Conservation (phyloP, 2,329 filamentous ascomycete genomes). For the Cyphellophora europaea region DNA sequence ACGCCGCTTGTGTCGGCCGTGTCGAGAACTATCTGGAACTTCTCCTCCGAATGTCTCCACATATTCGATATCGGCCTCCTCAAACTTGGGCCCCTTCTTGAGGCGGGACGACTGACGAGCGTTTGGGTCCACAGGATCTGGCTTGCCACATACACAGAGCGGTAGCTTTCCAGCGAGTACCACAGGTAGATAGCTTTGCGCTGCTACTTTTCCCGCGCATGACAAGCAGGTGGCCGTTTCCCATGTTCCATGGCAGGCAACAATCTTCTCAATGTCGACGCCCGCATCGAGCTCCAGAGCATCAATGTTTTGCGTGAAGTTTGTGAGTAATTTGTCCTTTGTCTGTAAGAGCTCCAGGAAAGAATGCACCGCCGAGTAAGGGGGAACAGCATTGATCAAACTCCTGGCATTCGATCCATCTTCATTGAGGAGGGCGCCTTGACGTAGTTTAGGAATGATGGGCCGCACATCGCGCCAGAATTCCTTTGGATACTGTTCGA, state of each 20-base stretch:
- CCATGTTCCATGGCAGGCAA: slow-evolving; percentile 96
- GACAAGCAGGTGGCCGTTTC: slow-evolving; percentile 82
- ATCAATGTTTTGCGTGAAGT: slow-evolving; percentile 98
- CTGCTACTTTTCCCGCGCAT: slow-evolving; percentile 64
- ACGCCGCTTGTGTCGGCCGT: slow-evolving; percentile 20
- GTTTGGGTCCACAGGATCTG: slow-evolving; percentile 2
- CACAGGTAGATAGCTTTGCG: slow-evolving; percentile 69
- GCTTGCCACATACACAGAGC: slow-evolving; percentile 44
- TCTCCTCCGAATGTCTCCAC: not conserved
- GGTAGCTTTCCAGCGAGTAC: slow-evolving; percentile 70
- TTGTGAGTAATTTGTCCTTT: slow-evolving; percentile 81
- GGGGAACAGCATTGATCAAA: not conserved
- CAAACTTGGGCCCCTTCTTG: slow-evolving; percentile 19
- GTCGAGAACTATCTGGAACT: slow-evolving; percentile 33
- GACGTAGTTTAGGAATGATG: slow-evolving; percentile 2
- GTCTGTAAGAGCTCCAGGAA: slow-evolving; percentile 87
- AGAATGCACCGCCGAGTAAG: slow-evolving; percentile 50
- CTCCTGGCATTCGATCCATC: not conserved
- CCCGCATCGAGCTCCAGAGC: slow-evolving; percentile 86
- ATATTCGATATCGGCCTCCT: slow-evolving; percentile 7
- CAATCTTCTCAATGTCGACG: slow-evolving; percentile 67
- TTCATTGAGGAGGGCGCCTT: not conserved
- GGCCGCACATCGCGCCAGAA: slow-evolving; percentile 53
- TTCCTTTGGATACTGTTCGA: slow-evolving; percentile 73
- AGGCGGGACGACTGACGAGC: slow-evolving; percentile 26